Conservation (phyloP, 2,329 filamentous ascomycete genomes). For the Phaeosphaeriaceae sp. region DNA sequence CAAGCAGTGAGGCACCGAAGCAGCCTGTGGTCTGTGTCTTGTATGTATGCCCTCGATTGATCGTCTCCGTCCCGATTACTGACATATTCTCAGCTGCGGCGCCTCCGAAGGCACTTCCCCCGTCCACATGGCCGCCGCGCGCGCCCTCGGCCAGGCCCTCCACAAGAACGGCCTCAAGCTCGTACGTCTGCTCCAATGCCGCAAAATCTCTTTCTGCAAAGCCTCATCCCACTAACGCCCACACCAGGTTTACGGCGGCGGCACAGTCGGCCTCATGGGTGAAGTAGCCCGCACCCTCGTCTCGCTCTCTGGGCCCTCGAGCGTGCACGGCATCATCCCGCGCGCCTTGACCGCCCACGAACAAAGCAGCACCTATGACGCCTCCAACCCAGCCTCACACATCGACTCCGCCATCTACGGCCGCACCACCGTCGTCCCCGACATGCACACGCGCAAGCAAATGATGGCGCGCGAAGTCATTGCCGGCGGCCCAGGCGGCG, state of each 20-base stretch:
- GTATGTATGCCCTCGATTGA: conserved; percentile 51
- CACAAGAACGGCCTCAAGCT: conserved; percentile 79
- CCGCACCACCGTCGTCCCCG: conserved; percentile 83
- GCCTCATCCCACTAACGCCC: not conserved
- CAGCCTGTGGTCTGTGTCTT: conserved; percentile 87
- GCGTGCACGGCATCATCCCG: conserved; percentile 94
- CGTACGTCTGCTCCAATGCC: conserved; percentile 45
- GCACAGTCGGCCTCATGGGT: conserved; percentile 94
- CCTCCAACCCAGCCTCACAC: conserved; percentile 50
- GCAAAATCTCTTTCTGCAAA: no score
- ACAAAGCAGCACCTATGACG: conserved; percentile 65
- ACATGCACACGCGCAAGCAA: conserved; percentile 96
- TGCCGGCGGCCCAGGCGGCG: conserved; percentile 78
- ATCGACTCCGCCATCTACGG: conserved; percentile 75
- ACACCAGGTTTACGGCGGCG: conserved; percentile 78
- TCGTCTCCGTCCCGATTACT: conserved; percentile 1
- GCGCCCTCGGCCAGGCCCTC: conserved; percentile 74
- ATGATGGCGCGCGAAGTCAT: conserved; percentile 92
- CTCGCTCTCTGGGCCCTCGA: conserved; percentile 76
- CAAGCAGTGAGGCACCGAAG: conserved; percentile 24
- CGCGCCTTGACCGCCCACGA: conserved; percentile 82
- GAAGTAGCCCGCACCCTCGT: conserved; percentile 88
- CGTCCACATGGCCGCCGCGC: conserved; percentile 78
- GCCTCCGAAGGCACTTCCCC: conserved; percentile 76
- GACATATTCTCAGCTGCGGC: conserved; percentile 69